Base-by-base conservation (phyloP, 768 basidiomycete species). In the Austroboletus festivus region DNA sequence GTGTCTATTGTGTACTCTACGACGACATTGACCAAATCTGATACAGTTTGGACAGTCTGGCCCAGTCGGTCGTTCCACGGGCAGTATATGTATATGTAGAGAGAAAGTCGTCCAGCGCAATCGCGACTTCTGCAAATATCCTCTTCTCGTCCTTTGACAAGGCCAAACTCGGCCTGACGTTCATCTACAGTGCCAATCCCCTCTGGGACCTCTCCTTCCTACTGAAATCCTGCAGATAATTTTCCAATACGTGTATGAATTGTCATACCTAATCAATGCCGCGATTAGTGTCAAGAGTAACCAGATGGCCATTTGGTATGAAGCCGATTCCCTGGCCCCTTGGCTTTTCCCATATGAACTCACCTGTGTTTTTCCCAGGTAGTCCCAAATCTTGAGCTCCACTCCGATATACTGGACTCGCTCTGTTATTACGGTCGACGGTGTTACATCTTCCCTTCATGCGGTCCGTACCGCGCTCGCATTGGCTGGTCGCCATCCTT, bases 271-370 rank as follows among this genome's bases (percentile, higher is more conserved):
- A 13, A 11, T 5, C 15, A 10, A 33, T 13, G 31, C 4, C 15
- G 31, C 9, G 4, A 15, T 4, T 4, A 13, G 13, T 33, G 12
- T 4, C 1, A 11, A 15, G 1, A 21, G 13, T 12, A 20, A 37
- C 12, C 15, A 23, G 2, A 24, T 19, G 2, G 28, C 13, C 3
- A 33, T 21, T 19, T 54, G 53, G 53, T 16, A 23, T 6, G 38
- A 53, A 26, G 42, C 47, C 6, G 46, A 54, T 15, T 44, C 52
- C 1, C 23, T 48, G 6, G 41, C 46, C 0, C 39, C 53, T 30
- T 54, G 26, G 5, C 43, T 54, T 34, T 54, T 54, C 35, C 53
- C 53, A 22, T 54, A 48, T 38, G n/a, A 42, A 8, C 46, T 33
- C 39, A 46, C 52, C 4, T 48, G 38, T 19, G 46, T 48, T 7